A percentile compares a stretch with the other conserved stretches of the same genome.
These are phyloP conservation scores for Microbotryum violaceum DNA, from an alignment of 1,284 basidiomycete species.

Conservation along the genomic window DNA sequence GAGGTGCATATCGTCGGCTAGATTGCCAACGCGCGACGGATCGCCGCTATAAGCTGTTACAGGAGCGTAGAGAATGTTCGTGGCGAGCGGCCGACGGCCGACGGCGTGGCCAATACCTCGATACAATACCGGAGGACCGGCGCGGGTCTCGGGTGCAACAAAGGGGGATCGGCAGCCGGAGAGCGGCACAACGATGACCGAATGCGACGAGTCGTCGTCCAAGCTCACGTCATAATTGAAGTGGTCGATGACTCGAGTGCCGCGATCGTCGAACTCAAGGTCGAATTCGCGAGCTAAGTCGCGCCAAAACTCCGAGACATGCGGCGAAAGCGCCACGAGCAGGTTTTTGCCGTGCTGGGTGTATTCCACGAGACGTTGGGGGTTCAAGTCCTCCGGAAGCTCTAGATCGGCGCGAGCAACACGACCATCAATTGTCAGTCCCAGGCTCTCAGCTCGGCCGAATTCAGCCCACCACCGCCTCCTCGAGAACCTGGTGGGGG, in stretches of 20 bases:
- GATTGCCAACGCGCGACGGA: constrained; percentile 55
- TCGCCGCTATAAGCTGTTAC: constrained; percentile 54
- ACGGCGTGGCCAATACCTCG: constrained; percentile 65
- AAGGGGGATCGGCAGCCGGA: constrained; percentile 41
- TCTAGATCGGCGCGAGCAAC: constrained; percentile 43
- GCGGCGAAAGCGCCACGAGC: constrained; percentile 68
- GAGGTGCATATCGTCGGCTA: constrained; percentile 62
- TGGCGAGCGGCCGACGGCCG: constrained; percentile 69
- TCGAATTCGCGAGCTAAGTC: constrained; percentile 51
- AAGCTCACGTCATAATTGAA: constrained; percentile 37
- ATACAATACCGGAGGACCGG: constrained; percentile 56
- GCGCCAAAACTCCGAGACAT: constrained; percentile 44
- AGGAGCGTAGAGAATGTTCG: constrained; percentile 73
- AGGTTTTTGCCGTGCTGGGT: constrained; percentile 59
- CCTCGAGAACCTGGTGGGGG: too few relatives aligned
- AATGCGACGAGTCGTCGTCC: constrained; percentile 42
- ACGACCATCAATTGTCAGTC: background rate
- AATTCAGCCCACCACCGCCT: background rate
- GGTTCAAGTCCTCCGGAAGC: constrained; percentile 66
- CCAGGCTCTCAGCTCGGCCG: background rate
- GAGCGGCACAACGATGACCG: constrained; percentile 54
- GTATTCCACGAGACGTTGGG: constrained; percentile 69
- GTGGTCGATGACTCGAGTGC: constrained; percentile 45
- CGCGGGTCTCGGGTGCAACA: constrained; percentile 45
- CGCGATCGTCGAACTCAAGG: constrained; percentile 47